These are phyloP conservation scores for Pascua guehoae DNA, from an alignment of 1,284 basidiomycete species.

Conservation along the genomic window DNA sequence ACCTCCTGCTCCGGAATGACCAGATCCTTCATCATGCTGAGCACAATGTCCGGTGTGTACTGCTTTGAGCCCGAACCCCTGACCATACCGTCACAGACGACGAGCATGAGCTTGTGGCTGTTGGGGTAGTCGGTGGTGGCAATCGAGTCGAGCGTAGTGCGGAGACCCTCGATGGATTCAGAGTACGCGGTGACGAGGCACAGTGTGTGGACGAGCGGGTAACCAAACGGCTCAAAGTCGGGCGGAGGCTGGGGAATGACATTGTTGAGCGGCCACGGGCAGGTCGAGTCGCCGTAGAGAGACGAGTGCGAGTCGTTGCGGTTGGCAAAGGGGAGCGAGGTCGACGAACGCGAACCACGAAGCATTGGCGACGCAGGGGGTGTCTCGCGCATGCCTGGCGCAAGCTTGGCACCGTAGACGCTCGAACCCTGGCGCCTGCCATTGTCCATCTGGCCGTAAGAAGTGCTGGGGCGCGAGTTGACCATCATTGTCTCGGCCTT, in stretches of 20 bases:
- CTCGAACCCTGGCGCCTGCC: constrained; percentile 35
- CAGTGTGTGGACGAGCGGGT: constrained; percentile 89
- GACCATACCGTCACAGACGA: constrained; percentile 98
- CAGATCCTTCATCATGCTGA: constrained; percentile 97
- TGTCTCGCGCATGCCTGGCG: constrained; percentile 51
- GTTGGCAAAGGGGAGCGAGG: constrained; percentile 58
- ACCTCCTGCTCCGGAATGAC: constrained; percentile 79
- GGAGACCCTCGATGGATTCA: constrained; percentile 91
- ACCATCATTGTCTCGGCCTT: constrained; percentile 64
- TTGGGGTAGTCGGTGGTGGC: constrained; percentile 99
- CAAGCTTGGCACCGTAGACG: constrained; percentile 44
- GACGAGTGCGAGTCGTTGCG: constrained; percentile 45
- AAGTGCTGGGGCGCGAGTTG: constrained; percentile 63
- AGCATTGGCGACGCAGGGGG: constrained; percentile 73
- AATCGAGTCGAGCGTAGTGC: constrained; percentile 94
- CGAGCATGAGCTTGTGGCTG: constrained; percentile 90
- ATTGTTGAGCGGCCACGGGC: constrained; percentile 83
- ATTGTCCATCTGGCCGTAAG: constrained; percentile 57
- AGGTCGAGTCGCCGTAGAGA: constrained; percentile 47
- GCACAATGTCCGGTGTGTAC: constrained; percentile 89
- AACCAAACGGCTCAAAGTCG: constrained; percentile 93
- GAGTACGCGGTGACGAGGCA: constrained; percentile 98
- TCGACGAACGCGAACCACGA: constrained; percentile 74
- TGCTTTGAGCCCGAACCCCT: constrained; percentile 80
- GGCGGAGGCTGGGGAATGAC: constrained; percentile 88